These are phyloP conservation scores for Raffaelea ambrosiae DNA, from an alignment of 2,329 filamentous ascomycete species.

Conservation along the genomic window DNA sequence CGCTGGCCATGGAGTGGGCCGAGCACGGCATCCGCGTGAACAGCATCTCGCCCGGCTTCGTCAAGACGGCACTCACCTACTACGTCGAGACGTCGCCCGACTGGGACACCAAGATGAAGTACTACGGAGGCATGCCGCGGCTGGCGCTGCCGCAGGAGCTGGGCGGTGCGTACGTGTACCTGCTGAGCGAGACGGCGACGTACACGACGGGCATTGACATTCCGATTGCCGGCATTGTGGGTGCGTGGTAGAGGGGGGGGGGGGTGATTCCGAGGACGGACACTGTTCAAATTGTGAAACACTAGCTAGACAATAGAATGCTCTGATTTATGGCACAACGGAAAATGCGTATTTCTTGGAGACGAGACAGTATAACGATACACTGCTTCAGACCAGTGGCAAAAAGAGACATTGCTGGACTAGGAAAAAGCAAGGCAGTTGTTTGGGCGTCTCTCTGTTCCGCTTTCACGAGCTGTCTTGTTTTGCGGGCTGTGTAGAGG, in stretches of 20 bases:
- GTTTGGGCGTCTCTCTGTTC: no score
- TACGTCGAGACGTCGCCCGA: conserved; percentile 43
- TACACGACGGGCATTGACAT: conserved; percentile 44
- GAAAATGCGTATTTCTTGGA: no score
- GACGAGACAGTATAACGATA: no score
- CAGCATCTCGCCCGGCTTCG: conserved; percentile 34
- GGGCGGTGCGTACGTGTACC: conserved; percentile 47
- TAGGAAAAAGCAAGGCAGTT: no score
- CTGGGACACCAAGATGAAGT: conserved; percentile 48
- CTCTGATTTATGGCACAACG: no score
- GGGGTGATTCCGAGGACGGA: no score
- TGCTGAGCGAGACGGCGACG: conserved; percentile 42
- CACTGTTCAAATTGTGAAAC: no score
- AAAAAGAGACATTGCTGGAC: no score
- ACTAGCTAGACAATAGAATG: no score
- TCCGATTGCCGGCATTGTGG: conserved; percentile 28
- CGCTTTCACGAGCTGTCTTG: no score
- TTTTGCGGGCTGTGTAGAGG: no score
- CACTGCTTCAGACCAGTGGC: no score
- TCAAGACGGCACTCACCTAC: conserved; percentile 37
- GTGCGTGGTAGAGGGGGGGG: conserved; percentile 13
- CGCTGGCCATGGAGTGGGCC: conserved; percentile 28
- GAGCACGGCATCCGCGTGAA: conserved; percentile 30
- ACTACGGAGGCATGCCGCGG: conserved; percentile 48
- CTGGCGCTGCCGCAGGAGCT: conserved; percentile 44